Percentiles rank a stretch among this genome's conserved stretches.
Evolutionary conservation across 2,329 filamentous ascomycete genomes (phyloP).

Genomic region (Epichloe baconii): DNA sequence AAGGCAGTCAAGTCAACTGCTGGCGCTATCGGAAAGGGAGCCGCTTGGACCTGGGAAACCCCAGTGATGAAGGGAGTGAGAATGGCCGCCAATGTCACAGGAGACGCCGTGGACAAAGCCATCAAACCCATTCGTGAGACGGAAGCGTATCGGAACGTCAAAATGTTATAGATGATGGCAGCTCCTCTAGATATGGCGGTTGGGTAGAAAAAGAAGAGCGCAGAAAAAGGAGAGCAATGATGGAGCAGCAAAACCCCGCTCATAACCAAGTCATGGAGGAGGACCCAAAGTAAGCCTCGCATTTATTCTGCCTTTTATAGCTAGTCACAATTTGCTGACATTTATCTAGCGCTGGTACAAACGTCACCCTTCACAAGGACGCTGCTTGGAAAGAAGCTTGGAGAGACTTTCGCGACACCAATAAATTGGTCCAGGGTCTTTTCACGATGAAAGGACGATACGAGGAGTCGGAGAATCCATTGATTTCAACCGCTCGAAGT

Average conservation of each 20-base stretch:
- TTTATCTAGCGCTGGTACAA: constrained; percentile 66
- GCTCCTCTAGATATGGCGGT: constrained; percentile 87
- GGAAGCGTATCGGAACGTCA: constrained; percentile 87
- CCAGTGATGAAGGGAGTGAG: constrained; percentile 82
- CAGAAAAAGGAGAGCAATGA: constrained; percentile 59
- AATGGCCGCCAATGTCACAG: constrained; percentile 74
- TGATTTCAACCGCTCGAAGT: constrained; percentile 83
- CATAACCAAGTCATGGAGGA: constrained; percentile 56
- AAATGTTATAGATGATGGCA: constrained; percentile 95
- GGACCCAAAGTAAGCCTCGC: constrained; percentile 63
- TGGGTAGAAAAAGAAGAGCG: constrained; percentile 97
- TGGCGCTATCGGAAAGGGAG: constrained; percentile 76
- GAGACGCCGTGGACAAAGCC: constrained; percentile 81
- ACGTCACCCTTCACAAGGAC: constrained; percentile 92
- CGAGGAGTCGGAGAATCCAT: constrained; percentile 92
- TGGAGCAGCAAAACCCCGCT: constrained; percentile 47
- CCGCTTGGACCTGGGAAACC: constrained; percentile 95
- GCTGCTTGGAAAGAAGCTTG: constrained; percentile 97
- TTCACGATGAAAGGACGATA: constrained; percentile 80
- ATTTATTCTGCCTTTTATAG: not conserved
- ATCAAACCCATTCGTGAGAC: constrained; percentile 90
- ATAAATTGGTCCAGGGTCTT: constrained; percentile 74
- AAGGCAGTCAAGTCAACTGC: constrained; percentile 77
- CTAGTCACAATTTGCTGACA: not conserved
- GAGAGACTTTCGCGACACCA: constrained; percentile 86